Percentiles rank a stretch among this genome's conserved stretches.
Evolutionary conservation across 2,329 filamentous ascomycete genomes (phyloP).

Genomic region (Orbilia ellipsospora): DNA sequence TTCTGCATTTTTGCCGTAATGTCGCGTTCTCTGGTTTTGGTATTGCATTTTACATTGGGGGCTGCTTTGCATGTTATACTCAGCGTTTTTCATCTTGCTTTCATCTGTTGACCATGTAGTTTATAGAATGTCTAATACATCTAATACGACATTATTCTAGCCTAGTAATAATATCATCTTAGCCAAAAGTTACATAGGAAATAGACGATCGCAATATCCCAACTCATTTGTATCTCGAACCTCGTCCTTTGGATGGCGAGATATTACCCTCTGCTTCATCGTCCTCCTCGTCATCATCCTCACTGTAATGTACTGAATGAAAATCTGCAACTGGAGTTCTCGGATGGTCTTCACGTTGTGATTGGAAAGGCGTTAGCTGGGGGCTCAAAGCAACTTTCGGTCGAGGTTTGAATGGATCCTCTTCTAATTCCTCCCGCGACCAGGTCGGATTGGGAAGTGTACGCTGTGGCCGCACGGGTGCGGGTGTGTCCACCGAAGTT

Average conservation of each 20-base stretch:
- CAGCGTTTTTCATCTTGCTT: slow-evolving; percentile 8
- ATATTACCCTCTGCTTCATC: slow-evolving; percentile 32
- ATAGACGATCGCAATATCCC: too few relatives aligned
- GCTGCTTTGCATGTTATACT: not conserved
- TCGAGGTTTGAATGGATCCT: slow-evolving; percentile 59
- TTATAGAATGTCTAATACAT: too few relatives aligned
- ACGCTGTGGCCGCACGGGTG: slow-evolving; percentile 27
- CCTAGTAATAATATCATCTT: too few relatives aligned
- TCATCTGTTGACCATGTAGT: not conserved
- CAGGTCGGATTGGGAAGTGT: slow-evolving; percentile 30
- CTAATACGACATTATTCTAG: too few relatives aligned
- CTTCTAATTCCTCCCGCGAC: slow-evolving; percentile 56
- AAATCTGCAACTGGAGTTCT: slow-evolving; percentile 37
- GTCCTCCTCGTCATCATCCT: slow-evolving; percentile 39
- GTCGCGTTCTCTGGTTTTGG: too few relatives aligned
- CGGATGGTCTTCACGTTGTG: not conserved
- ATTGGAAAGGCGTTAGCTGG: slow-evolving; percentile 54
- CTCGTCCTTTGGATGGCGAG: slow-evolving; percentile 49
- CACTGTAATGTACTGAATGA: slow-evolving; percentile 11
- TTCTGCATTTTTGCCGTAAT: not conserved
- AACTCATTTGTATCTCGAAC: slow-evolving; percentile 31
- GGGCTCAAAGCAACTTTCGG: slow-evolving; percentile 59
- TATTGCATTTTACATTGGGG: too few relatives aligned
- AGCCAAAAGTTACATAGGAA: too few relatives aligned
- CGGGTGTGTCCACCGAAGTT: slow-evolving; percentile 53